Evolutionary conservation across 2,329 filamentous ascomycete species (phyloP).

Genomic region (Sclerotinia subarctica): DNA sequence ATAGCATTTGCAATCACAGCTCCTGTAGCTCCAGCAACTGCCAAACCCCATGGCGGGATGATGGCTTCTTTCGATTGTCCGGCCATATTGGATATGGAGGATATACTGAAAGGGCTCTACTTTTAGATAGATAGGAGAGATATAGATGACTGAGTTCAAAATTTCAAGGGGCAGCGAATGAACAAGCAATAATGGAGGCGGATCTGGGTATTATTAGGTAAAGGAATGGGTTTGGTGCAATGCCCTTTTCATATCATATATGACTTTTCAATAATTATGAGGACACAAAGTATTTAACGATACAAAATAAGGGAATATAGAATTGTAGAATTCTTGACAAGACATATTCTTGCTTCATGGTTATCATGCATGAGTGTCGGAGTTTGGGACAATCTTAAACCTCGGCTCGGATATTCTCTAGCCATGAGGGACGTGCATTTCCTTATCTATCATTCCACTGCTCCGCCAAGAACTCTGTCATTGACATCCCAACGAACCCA

Average conservation of each 20-base stretch:
- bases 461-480: conserved; percentile 3
- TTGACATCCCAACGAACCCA: background rate
- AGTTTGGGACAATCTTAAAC: conserved; percentile 11
- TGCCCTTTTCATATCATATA: background rate
- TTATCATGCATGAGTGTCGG: conserved; percentile 11
- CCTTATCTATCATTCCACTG: background rate
- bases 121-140: background rate
- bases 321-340: conserved; percentile 13
- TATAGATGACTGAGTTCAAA: background rate
- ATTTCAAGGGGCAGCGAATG: conserved; percentile 6
- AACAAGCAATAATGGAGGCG: conserved; percentile 5
- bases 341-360: background rate
- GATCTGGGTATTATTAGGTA: conserved; percentile 9
- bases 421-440: background rate
- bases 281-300: background rate
- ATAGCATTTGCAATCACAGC: conserved; percentile 92
- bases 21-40: conserved; percentile 86
- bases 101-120: background rate
- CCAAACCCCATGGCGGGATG: conserved; percentile 88
- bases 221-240: background rate
- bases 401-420: conserved; percentile 17
- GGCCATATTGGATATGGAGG: conserved; percentile 27
- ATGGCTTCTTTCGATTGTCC: conserved; percentile 38
- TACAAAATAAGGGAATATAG: background rate
- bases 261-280: background rate